Base-by-base conservation (phyloP, 164 flowering plant genomes). In the Houttuynia cordata region DNA sequence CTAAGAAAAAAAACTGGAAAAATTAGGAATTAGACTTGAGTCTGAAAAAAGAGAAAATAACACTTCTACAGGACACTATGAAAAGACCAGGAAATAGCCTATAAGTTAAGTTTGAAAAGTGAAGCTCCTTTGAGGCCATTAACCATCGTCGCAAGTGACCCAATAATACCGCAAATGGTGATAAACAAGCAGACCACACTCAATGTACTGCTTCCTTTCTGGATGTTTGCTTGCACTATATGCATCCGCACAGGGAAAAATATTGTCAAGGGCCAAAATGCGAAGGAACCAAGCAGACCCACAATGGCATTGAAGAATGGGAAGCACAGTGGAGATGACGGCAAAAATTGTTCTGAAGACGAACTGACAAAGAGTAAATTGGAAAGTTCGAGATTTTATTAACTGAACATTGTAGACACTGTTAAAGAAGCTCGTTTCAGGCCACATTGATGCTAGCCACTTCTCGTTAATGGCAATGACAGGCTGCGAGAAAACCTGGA, bases 401-500 rank as follows among this genome's bases (percentile, higher is more conserved):
- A 64, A 24, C 21, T 53, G 37, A 8, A 64, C 17, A 6, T 55
- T 60, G 68, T 64, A 51, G 17, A 24, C 41, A 0, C 34, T 56
- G 45, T 64, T 59, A 6, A 64, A 20, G 24, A 60, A 54, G 56
- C 47, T 39, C 0, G 57, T 22, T 4, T 25, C 42, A n/a, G 72
- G 68, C 64, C 68, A 61, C 34, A 25, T 64, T 15, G 61, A 39
- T 3, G 51, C 24, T 7, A 64, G 23, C 53, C 64, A 64, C 39
- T 55, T 61, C 62, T 69, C 68, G 2, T 24, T 8, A 7, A 22
- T 9, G 14, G 72, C 72, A 19, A 64, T 64, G 13, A 69, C 40
- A 45, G 68, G 72, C 30, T 69, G 72, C 0, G 30, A 53, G 13
- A 45, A 64, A 10, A 69, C 68, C 72, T 69, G 65, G 45, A 42